Conservation (phyloP, 1,284 basidiomycete genomes). For the Malassezia cuniculi region DNA sequence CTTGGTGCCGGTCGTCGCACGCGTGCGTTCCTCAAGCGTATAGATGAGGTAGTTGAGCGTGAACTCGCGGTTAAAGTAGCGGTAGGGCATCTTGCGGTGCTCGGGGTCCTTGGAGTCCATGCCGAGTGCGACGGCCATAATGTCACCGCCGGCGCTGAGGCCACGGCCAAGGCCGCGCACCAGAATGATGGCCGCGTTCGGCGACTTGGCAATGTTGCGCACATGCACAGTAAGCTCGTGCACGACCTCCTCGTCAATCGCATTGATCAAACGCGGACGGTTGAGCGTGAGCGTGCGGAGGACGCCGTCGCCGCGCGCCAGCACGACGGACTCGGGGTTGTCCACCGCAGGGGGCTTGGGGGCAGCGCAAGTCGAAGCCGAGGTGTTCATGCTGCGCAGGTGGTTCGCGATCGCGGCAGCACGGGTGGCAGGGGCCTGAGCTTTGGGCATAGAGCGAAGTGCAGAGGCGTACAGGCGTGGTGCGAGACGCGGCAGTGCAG, state of each 20-base stretch:
- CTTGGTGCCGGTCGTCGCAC: slow-evolving; percentile 44
- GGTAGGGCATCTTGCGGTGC: slow-evolving; percentile 53
- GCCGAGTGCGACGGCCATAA: slow-evolving; percentile 51
- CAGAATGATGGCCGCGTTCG: slow-evolving; percentile 26
- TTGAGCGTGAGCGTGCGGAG: slow-evolving; percentile 64
- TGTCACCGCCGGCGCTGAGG: slow-evolving; percentile 92
- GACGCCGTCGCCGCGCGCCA: slow-evolving; percentile 22
- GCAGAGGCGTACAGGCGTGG: too few relatives aligned
- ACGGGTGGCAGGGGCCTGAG: too few relatives aligned
- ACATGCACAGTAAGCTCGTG: slow-evolving; percentile 58
- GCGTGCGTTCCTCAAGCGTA: slow-evolving; percentile 35
- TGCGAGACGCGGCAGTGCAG: too few relatives aligned
- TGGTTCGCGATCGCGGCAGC: too few relatives aligned
- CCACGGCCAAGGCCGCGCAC: slow-evolving; percentile 56
- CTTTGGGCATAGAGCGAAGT: too few relatives aligned
- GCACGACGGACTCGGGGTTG: slow-evolving; percentile 19
- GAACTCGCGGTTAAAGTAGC: slow-evolving; percentile 89
- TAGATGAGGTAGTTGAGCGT: slow-evolving; percentile 76
- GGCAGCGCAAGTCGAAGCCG: too few relatives aligned
- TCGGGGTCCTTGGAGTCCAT: slow-evolving; percentile 20
- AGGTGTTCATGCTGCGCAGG: too few relatives aligned
- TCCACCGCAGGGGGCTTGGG: not conserved
- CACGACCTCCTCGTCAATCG: slow-evolving; percentile 74
- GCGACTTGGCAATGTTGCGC: slow-evolving; percentile 8
- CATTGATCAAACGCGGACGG: slow-evolving; percentile 70